Evolutionary conservation across 345 rosid species (phyloP).

Genomic region (Salix exigua): DNA sequence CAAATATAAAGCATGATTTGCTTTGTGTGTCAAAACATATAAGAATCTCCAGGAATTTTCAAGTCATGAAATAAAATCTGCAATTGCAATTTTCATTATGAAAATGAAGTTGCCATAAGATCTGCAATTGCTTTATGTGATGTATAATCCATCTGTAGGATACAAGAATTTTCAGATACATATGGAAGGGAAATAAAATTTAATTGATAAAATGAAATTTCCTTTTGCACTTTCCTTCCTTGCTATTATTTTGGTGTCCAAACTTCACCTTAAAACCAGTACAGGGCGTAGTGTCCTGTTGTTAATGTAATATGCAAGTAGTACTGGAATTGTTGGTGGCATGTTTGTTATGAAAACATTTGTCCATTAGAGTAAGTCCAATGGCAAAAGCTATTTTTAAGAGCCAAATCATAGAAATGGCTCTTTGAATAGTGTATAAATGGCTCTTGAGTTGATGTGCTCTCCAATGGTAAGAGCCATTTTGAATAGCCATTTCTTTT

Average conservation of each 20-base stretch:
- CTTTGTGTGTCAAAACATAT: neutral
- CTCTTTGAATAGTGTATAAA: no score
- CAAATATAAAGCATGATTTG: neutral
- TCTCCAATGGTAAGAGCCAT: no score
- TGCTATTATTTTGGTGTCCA: neutral
- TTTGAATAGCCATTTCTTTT: no score
- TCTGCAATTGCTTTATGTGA: neutral
- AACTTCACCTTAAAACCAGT: neutral
- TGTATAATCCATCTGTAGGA: neutral
- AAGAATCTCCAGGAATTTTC: neutral
- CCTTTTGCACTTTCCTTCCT: neutral
- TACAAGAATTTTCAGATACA: neutral
- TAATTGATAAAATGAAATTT: neutral
- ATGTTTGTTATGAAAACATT: neutral
- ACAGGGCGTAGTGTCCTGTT: neutral
- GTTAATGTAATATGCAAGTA: neutral
- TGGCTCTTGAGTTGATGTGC: no score
- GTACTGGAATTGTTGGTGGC: neutral
- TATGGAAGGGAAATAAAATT: neutral
- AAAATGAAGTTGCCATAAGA: neutral
- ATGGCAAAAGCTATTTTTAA: no score
- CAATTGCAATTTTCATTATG: neutral
- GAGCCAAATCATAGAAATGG: no score
- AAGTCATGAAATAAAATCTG: neutral
- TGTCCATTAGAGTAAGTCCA: neutral